Conservation (phyloP, 1,284 basidiomycete genomes). For the Mycosarcoma maydis region DNA sequence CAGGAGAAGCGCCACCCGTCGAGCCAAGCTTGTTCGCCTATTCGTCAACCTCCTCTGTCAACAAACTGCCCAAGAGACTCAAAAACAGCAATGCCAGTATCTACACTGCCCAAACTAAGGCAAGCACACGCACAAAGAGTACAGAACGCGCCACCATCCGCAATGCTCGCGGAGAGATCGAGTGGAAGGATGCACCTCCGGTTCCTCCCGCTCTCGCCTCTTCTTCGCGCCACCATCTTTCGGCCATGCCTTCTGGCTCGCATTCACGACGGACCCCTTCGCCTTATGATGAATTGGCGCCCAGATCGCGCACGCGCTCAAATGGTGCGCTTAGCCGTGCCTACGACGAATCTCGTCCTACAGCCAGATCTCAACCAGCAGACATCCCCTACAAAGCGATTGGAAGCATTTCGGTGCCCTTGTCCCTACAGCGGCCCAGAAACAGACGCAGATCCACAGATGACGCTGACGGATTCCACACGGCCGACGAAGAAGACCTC, state of each 20-base stretch:
- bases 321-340: conserved; percentile 2
- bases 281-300: conserved; percentile 9
- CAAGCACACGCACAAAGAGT: conserved; percentile 20
- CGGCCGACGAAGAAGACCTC: conserved; percentile 40
- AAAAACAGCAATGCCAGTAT: conserved; percentile 32
- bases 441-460: conserved; percentile 31
- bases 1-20: conserved; percentile 27
- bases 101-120: conserved; percentile 21
- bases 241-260: background rate
- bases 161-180: conserved; percentile 48
- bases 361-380: conserved; percentile 4
- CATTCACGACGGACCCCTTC: conserved; percentile 15
- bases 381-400: conserved; percentile 11
- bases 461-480: conserved; percentile 36
- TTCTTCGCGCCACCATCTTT: background rate
- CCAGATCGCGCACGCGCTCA: conserved; percentile 15
- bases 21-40: conserved; percentile 46
- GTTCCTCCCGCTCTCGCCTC: conserved; percentile 5
- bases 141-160: conserved; percentile 30
- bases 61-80: conserved; percentile 19
- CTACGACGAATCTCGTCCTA: conserved; percentile 16
- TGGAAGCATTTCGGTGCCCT: conserved; percentile 3
- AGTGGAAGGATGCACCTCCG: conserved; percentile 42
- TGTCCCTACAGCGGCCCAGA: conserved; percentile 8
- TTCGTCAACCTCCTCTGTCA: conserved; percentile 2